Base-by-base conservation (phyloP, 1,139 yeast genomes). In the Pichia sp. region DNA sequence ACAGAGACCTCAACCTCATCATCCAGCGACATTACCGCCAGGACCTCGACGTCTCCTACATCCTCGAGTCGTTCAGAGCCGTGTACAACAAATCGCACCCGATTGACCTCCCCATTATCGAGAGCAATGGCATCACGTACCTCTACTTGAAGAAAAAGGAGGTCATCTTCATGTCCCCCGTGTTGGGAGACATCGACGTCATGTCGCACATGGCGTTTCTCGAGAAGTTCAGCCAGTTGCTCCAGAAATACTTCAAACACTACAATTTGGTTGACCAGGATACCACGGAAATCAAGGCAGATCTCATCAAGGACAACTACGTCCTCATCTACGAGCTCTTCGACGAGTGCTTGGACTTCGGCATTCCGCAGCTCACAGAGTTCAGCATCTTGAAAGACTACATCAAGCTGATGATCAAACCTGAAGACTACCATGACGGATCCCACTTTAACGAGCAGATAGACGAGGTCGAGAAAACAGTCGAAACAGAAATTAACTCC, bases 281-380 rank as follows among this genome's bases (percentile, higher is more conserved):
- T 33, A 20, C 36, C 38, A 0, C 24, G 51, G 14, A 31, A 64
- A 31, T 62, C 62, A 6, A 55, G 75, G 81, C 78, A 62, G 87
- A 82, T 60, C 67, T 84, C 40, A 77, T 85, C 38, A 71, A 83
- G 53, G 91, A 85, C 67, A 85, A 85, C 64, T 81, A 80, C 64
- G 81, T 83, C 47, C 73, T 86, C 54, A 79, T 86, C n/a, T 83
- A 84, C 67, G 92, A 86, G 69, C 70, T 86, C 51, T 74, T 86
- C 53, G 93, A 86, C 66, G 93, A 86, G 67, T 79, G 84, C 71
- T 73, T 84, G 76, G 92, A 86, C 67, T 85, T 70, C 67, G 92
- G 93, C 0, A 71, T 84, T 2, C 86, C 90, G 0, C 95, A 87
- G 67, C 74, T 86, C 49, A 85, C 92, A 1, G 92, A 87, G 60